Evolutionary conservation across 2,329 filamentous ascomycete genomes (phyloP).

Genomic region (Penicillium corylophilum): DNA sequence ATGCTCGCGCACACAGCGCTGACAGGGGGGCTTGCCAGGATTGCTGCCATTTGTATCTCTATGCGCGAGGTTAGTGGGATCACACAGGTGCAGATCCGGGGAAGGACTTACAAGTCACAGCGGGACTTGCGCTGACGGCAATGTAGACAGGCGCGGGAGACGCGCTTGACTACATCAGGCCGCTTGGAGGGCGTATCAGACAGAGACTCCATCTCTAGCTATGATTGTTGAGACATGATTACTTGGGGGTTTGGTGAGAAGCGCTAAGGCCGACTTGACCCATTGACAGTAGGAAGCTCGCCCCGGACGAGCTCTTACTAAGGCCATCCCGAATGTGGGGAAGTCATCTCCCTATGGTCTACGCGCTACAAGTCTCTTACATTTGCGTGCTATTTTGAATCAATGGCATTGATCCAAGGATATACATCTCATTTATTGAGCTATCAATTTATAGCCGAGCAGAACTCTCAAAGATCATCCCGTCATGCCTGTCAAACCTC

Average conservation of each 20-base stretch:
- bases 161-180: constrained; percentile 43
- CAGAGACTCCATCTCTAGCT: constrained; percentile 18
- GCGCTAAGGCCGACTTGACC: constrained; percentile 12
- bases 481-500: neutral
- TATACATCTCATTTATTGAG: neutral
- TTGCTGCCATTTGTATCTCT: constrained; percentile 50
- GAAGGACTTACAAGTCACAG: constrained; percentile 50
- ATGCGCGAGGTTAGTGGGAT: constrained; percentile 22
- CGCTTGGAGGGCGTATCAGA: constrained; percentile 13
- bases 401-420: neutral
- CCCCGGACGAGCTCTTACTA: constrained; percentile 9
- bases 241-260: constrained; percentile 1
- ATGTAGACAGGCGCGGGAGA: constrained; percentile 50
- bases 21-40: constrained; percentile 55
- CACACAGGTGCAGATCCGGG: constrained; percentile 12
- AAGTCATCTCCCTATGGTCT: neutral
- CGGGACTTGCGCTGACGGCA: constrained; percentile 52
- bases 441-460: neutral
- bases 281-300: constrained; percentile 6
- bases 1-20: constrained; percentile 57
- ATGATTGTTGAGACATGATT: constrained; percentile 10
- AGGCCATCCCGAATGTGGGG: constrained; percentile 5
- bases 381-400: neutral
- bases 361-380: too few relatives aligned
- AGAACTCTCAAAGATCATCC: neutral